Conservation (phyloP, 768 basidiomycete species). For the Xerocomus potaroensis region DNA sequence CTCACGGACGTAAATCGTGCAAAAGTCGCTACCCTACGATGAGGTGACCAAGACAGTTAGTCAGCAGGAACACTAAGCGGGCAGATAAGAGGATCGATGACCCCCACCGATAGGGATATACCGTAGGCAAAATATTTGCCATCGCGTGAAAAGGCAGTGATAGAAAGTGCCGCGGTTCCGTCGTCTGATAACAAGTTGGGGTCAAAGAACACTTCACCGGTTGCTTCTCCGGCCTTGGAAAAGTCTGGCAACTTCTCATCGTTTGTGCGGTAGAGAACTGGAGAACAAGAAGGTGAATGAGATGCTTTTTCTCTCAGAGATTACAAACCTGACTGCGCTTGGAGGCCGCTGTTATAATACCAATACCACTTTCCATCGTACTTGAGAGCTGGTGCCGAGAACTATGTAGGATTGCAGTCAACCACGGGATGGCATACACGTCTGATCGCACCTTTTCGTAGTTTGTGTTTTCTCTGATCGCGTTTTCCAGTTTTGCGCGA, state of each 20-base stretch:
- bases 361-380: conserved; percentile 77
- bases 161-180: conserved; percentile 62
- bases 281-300: background rate
- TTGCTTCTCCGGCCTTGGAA: conserved; percentile 38
- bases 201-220: conserved; percentile 77
- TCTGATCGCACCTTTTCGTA: conserved; percentile 40
- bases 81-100: background rate
- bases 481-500: conserved; percentile 51
- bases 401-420: conserved; percentile 36
- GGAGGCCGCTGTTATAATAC: conserved; percentile 74
- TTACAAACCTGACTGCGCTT: conserved; percentile 51
- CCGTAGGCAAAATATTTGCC: conserved; percentile 76
- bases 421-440: background rate
- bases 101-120: conserved; percentile 63
- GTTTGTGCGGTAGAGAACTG: conserved; percentile 62
- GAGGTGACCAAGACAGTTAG: background rate
- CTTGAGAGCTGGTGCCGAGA: conserved; percentile 56
- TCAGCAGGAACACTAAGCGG: conserved; percentile 1
- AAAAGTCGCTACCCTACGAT: conserved; percentile 67
- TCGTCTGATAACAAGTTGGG: conserved; percentile 70
- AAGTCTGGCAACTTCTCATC: conserved; percentile 52
- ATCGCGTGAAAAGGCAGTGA: conserved; percentile 55
- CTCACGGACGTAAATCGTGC: conserved; percentile 62
- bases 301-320: background rate
- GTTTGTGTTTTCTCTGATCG: conserved; percentile 51